Percentiles rank a stretch among this genome's conserved stretches.
Evolutionary conservation across 805 yeast species (phyloP).

Genomic region (Vanderwaltozyma polyspora): DNA sequence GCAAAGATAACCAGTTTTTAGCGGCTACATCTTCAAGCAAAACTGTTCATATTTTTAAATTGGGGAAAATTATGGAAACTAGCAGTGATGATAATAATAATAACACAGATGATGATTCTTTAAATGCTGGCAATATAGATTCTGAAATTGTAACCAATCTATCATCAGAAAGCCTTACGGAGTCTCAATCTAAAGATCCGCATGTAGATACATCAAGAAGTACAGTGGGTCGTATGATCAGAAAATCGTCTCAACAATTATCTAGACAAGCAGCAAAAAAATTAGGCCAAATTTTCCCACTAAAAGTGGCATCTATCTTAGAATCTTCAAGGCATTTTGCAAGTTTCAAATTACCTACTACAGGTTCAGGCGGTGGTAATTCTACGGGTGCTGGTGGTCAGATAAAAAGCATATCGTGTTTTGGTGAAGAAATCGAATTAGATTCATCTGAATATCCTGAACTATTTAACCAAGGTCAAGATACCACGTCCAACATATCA

Average conservation of each 20-base stretch:
- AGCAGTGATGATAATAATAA: background rate
- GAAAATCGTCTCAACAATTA: constrained; percentile 66
- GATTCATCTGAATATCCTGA: constrained; percentile 23
- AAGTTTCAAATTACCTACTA: constrained; percentile 54
- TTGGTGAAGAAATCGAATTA: constrained; percentile 28
- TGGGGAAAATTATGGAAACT: constrained; percentile 26
- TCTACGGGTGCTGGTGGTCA: background rate
- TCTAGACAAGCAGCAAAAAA: constrained; percentile 78
- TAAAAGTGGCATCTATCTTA: constrained; percentile 63
- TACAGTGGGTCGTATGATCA: constrained; percentile 62
- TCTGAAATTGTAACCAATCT: background rate
- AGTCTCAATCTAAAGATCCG: constrained; percentile 38
- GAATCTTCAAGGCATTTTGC: constrained; percentile 93
- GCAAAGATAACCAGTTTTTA: constrained; percentile 54
- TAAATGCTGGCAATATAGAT: background rate
- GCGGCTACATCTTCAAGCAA: constrained; percentile 84
- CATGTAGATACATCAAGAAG: constrained; percentile 58
- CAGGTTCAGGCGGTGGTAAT: background rate
- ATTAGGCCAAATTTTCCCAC: constrained; percentile 78
- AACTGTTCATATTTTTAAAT: constrained; percentile 82
- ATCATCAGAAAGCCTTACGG: no score
- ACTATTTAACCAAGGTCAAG: constrained; percentile 7
- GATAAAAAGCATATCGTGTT: constrained; percentile 16
- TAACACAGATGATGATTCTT: background rate
- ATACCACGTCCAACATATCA: background rate